Evolutionary conservation across 108 stramenopile genomes (phyloP).

Genomic region (Cyclotella distinguenda): DNA sequence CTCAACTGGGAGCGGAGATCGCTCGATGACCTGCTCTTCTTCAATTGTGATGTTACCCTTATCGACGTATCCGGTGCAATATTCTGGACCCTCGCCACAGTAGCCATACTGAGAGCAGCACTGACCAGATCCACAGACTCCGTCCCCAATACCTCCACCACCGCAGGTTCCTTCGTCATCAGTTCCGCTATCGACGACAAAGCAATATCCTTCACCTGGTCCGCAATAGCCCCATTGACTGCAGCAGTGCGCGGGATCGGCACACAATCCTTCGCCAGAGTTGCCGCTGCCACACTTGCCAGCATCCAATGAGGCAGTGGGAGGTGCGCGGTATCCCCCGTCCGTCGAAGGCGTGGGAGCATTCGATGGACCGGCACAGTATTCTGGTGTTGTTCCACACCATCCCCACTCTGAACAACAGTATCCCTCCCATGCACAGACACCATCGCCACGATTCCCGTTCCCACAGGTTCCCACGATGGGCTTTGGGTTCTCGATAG

Average conservation of each 20-base stretch:
- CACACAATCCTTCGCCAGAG: constrained; percentile 34
- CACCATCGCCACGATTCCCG: constrained; percentile 24
- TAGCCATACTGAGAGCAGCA: constrained; percentile 18
- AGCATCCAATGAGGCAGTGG: constrained; percentile 33
- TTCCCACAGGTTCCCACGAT: constrained; percentile 27
- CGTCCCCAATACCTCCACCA: constrained; percentile 34
- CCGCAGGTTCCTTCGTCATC: constrained; percentile 30
- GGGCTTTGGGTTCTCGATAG: constrained; percentile 12
- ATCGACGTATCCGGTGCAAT: constrained; percentile 25
- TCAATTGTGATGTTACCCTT: constrained; percentile 3
- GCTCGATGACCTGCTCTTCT: constrained; percentile 11
- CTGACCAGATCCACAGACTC: constrained; percentile 3
- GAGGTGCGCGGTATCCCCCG: constrained; percentile 15
- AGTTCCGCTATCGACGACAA: constrained; percentile 11
- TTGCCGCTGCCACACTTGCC: constrained; percentile 36
- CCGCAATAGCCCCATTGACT: constrained; percentile 39
- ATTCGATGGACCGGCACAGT: constrained; percentile 30
- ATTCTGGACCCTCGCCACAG: constrained; percentile 19
- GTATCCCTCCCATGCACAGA: constrained; percentile 38
- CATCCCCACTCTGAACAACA: constrained; percentile 37
- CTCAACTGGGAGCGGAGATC: constrained; percentile 22
- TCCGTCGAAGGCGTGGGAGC: constrained; percentile 26
- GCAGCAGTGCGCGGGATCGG: constrained; percentile 35
- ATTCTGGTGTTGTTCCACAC: constrained; percentile 31
- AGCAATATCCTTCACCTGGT: constrained; percentile 42